Base-by-base conservation (phyloP, 257 asterid genomes). In the Fraxinus quadrangulata region DNA sequence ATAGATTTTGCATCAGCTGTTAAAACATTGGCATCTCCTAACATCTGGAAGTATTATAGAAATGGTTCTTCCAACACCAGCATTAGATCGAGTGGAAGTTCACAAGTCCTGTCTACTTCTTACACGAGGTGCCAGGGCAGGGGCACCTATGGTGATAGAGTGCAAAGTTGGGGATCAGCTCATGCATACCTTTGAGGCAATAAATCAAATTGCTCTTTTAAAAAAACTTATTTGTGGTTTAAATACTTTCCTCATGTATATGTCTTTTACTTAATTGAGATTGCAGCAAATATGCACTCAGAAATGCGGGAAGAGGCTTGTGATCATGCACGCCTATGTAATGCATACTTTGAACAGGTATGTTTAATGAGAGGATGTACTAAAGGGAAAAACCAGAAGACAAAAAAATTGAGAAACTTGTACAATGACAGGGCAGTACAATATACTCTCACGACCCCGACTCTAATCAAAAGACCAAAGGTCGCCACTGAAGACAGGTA, bases 281-380 rank as follows among this genome's bases (percentile, higher is more conserved):
- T 90, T 85, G 85, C 97, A 94, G 97, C 93, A 69, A 93, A 88
- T 84, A 86, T 93, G 88, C 93, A 96, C 75, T 84, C 98, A 81
- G 97, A 92, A 72, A 92, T 86, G 91, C 89, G 96, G 84, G 97
- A 92, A 85, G 97, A 92, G 77, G 97, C 97, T 83, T 94, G 95
- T 71, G 97, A 90, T 81, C 97, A 93, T 88, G 99, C 98, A 79
- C 94, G 98, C 67, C 81, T 90, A 47, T 96, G 97, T 67, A 92
- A 96, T 87, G 92, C 93, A 23, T 96, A 89, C 89, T 90, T 90
- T 80, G 98, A 96, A 82, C 97, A 95, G 99, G 99, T 93, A 85
- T 67, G 84, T 80, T 17, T 33, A 71, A 70, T 76, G 51, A 73
- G 69, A 59, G 1, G 40, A 47, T 73, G 31, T 56, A 74, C 71